Percentiles rank a stretch among this genome's conserved stretches.
These are phyloP conservation scores for Trichopus zeylanicus DNA, from an alignment of 116 monocot species.

Conservation along the genomic window DNA sequence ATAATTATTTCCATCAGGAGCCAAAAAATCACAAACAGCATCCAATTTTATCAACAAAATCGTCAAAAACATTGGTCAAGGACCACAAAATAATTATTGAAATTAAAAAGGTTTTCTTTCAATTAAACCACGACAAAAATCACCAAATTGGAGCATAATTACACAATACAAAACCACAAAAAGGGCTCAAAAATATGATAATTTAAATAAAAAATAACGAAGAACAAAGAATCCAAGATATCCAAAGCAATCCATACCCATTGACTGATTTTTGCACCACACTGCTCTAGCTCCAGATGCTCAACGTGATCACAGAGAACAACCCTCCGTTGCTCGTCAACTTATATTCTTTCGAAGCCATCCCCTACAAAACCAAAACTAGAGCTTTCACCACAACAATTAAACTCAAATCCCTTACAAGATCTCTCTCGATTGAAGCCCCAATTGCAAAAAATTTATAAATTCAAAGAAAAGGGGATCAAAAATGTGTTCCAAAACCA, in stretches of 20 bases:
- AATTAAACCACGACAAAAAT: not conserved
- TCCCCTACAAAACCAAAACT: too few relatives aligned
- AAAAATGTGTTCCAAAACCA: too few relatives aligned
- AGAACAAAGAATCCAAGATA: not conserved
- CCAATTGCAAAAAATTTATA: not conserved
- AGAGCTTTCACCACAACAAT: too few relatives aligned
- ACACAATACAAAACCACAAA: too few relatives aligned
- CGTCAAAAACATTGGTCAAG: too few relatives aligned
- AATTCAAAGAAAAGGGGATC: not conserved
- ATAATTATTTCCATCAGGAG: too few relatives aligned
- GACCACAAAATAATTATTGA: too few relatives aligned
- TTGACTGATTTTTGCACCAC: constrained; percentile 88
- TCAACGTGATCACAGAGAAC: constrained; percentile 54
- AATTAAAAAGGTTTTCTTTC: not conserved
- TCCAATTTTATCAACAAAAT: too few relatives aligned
- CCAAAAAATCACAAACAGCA: too few relatives aligned
- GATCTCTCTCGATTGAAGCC: not conserved
- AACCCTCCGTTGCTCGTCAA: constrained; percentile 47
- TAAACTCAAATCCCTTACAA: not conserved
- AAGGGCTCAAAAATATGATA: not conserved
- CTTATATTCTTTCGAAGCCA: constrained; percentile 63
- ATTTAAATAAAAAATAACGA: not conserved
- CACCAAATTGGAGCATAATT: not conserved
- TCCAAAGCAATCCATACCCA: constrained; percentile 36
- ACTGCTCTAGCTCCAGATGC: constrained; percentile 48